These are phyloP conservation scores for Plectosphaerella cucumerina DNA, from an alignment of 2,329 filamentous ascomycete species.

Conservation along the genomic window DNA sequence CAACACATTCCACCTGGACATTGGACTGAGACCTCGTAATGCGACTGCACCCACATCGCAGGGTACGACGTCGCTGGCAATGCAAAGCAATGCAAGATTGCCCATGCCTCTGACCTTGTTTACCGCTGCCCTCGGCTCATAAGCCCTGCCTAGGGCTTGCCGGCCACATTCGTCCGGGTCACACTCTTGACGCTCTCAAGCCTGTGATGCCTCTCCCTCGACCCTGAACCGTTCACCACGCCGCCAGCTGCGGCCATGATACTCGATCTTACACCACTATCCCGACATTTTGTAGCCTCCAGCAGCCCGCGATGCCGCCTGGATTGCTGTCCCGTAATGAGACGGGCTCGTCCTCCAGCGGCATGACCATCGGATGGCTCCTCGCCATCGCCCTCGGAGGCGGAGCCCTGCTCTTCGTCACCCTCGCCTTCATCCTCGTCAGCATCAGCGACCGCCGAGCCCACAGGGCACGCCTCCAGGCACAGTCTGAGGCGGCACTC, in stretches of 20 bases:
- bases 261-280: not conserved
- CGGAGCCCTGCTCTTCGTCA: constrained; percentile 39
- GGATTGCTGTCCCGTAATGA: not conserved
- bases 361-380: constrained; percentile 27
- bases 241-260: not conserved
- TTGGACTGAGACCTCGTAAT: not conserved
- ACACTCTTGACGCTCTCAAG: not conserved
- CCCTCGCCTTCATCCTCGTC: constrained; percentile 37
- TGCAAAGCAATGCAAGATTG: no score
- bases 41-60: not conserved
- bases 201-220: not conserved
- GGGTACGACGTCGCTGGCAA: no score
- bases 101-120: not conserved
- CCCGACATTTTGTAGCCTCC: not conserved
- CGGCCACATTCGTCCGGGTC: not conserved
- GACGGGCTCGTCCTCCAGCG: not conserved
- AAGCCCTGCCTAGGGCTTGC: not conserved
- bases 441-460: constrained; percentile 27
- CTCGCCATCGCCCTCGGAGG: constrained; percentile 44
- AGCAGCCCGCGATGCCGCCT: not conserved
- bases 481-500: not conserved
- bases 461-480: constrained; percentile 12
- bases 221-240: not conserved
- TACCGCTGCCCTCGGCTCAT: not conserved
- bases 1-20: constrained; percentile 5